A percentile compares a stretch with the other conserved stretches of the same genome.
These are phyloP conservation scores for Herpotrichia juniperi DNA, from an alignment of 2,329 filamentous ascomycete genomes.

Conservation along the genomic window DNA sequence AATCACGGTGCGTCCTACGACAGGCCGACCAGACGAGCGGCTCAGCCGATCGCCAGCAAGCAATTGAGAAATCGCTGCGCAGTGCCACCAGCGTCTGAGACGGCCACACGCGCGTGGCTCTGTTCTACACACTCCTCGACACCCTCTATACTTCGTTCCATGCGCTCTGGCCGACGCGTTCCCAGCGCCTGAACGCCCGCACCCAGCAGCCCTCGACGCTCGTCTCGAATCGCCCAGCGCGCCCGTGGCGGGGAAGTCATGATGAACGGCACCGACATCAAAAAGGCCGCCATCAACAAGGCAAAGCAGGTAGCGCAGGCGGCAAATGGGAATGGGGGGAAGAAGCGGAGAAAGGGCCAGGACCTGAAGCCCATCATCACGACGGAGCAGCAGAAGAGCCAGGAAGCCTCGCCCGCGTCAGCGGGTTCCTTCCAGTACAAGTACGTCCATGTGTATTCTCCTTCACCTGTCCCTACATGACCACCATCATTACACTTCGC, in stretches of 20 bases:
- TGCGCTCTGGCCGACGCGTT: constrained; percentile 35
- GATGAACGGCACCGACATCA: constrained; percentile 70
- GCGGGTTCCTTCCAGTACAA: constrained; percentile 46
- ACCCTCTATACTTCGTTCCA: constrained; percentile 13
- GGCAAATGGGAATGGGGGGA: constrained; percentile 62
- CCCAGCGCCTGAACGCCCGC: constrained; percentile 32
- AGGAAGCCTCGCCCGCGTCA: constrained; percentile 51
- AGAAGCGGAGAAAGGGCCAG: constrained; percentile 77
- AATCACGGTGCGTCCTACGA: constrained; percentile 34
- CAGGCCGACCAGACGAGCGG: constrained; percentile 40
- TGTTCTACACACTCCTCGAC: constrained; percentile 9
- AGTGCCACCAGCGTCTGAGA: constrained; percentile 21
- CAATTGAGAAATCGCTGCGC: constrained; percentile 43
- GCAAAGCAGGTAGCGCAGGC: constrained; percentile 69
- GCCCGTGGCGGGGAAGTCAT: constrained; percentile 44
- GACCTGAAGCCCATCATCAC: constrained; percentile 77
- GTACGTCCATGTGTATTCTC: constrained; percentile 38
- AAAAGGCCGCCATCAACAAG: constrained; percentile 69
- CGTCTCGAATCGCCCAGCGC: constrained; percentile 23
- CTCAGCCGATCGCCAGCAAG: constrained; percentile 37
- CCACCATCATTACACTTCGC: neutral
- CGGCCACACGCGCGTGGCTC: constrained; percentile 23
- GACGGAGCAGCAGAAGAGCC: constrained; percentile 61
- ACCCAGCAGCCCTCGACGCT: constrained; percentile 13
- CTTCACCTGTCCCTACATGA: neutral